phyloP scores from a whole-genome alignment of 2,329 filamentous ascomycete species.

The Graphilbum ipis-grandicollis region DNA sequence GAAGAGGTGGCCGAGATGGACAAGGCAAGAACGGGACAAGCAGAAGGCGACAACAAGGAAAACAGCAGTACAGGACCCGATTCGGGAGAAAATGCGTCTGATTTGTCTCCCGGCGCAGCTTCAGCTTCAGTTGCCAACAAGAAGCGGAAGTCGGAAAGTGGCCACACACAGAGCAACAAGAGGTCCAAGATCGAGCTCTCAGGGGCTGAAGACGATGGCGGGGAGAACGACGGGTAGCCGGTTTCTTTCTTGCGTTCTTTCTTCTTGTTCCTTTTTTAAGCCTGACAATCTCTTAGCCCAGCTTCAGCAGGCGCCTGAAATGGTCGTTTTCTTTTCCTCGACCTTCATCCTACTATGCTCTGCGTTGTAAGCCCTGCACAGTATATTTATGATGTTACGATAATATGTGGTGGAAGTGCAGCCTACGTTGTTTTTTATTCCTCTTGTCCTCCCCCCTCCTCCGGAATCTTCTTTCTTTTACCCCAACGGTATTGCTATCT shows the following conservation, averaged over 20 bases:
- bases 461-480: background rate
- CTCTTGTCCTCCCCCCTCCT: background rate
- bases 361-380: background rate
- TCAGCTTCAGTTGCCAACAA: slow-evolving; percentile 19
- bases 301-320: no score
- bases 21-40: slow-evolving; percentile 31
- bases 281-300: no score
- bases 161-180: slow-evolving; percentile 32
- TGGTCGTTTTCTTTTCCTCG: background rate
- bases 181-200: slow-evolving; percentile 26
- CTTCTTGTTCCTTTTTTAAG: no score
- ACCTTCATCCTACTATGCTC: background rate
- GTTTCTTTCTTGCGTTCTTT: background rate
- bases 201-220: slow-evolving; percentile 20
- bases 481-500: background rate
- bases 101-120: slow-evolving; percentile 7
- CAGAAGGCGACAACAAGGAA: slow-evolving; percentile 19
- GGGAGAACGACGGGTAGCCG: slow-evolving; percentile 10
- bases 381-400: background rate
- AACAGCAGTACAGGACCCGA: slow-evolving; percentile 13
- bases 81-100: slow-evolving; percentile 3
- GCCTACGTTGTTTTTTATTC: background rate
- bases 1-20: slow-evolving; percentile 91
- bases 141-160: slow-evolving; percentile 44
- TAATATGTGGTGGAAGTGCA: background rate